Evolutionary conservation across 179 eudicot species (phyloP), one percentile per base, ranked within the genome.

Genomic region (Actinidia polygama): DNA sequence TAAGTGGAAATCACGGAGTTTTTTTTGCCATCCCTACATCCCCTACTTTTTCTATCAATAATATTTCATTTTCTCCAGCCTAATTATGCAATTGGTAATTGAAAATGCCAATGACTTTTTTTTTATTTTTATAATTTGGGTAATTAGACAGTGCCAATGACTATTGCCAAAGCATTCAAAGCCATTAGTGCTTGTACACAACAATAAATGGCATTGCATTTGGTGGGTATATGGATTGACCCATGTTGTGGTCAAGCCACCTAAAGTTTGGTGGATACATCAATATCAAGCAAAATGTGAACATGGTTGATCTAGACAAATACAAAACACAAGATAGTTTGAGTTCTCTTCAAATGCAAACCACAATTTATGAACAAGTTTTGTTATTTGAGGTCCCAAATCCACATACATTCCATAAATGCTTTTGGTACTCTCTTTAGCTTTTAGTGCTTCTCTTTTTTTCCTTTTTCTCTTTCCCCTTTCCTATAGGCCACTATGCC

Each of bases 301-400:
- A 16, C 3, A 21, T 23, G 59, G 78, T 79, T 75, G 76, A 49
- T 68, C 51, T 68, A 3, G n/a, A 19, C 36, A n/a, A 67, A 18
- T 3, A 44, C 71, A 80, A 68, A 68, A 51, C 23, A 14, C 12
- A n/a, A 80, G 90, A 89, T 87, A 85, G 85, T 90, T 90, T 79
- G 26, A 57, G 62, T 71, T 59, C 58, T n/a, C 23, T 58, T 36
- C 75, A 81, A 90, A 77, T 77, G 53, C 51, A 81, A 81, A 83
- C 92, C 94, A 92, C 93, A 87, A 85, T 36, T 85, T 3, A 61
- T n/a, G 19, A 16, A 9, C 26, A 83, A 85, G 64, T 83, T 82
- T 16, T 64, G 75, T 80, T 79, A 82, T 84, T 6, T 16, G 58
- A 82, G 87, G 81, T 44, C 87, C 90, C 87, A 87, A 63, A 58